Evolutionary conservation across 2,329 filamentous ascomycete genomes (phyloP).

Genomic region (Ophiocordyceps sinensis): DNA sequence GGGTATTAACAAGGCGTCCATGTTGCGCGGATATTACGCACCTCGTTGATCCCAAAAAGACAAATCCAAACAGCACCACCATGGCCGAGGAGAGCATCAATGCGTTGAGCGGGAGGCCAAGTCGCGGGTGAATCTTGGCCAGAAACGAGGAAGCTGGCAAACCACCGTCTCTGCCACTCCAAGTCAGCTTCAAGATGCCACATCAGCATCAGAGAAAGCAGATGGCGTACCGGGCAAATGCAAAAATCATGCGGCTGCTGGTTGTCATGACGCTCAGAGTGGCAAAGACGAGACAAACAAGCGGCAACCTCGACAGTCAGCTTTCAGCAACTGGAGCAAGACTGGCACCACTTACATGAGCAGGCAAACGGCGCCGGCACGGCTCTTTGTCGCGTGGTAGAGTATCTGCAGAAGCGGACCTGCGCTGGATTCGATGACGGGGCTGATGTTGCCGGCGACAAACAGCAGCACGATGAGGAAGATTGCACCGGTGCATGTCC

Average conservation of each 20-base stretch:
- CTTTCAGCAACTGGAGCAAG: background rate
- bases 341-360: conserved; percentile 33
- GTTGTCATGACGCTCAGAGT: conserved; percentile 52
- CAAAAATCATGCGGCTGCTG: conserved; percentile 50
- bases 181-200: too few relatives aligned
- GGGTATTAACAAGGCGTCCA: too few relatives aligned
- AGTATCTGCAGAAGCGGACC: conserved; percentile 50
- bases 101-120: conserved; percentile 53
- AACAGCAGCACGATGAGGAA: conserved; percentile 51
- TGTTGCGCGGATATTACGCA: too few relatives aligned
- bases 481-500: conserved; percentile 45
- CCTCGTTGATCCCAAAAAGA: conserved; percentile 49
- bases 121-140: conserved; percentile 41
- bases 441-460: conserved; percentile 41
- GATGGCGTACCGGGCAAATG: conserved; percentile 37
- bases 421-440: conserved; percentile 37
- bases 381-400: conserved; percentile 44
- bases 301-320: conserved; percentile 24
- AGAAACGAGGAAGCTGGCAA: conserved; percentile 48
- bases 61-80: conserved; percentile 53
- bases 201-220: too few relatives aligned
- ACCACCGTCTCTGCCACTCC: conserved; percentile 39
- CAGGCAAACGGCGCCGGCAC: conserved; percentile 46
- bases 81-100: conserved; percentile 44
- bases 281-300: conserved; percentile 50